Base-by-base conservation (phyloP, 495 filamentous ascomycete species). In the Annulohypoxylon nitens region DNA sequence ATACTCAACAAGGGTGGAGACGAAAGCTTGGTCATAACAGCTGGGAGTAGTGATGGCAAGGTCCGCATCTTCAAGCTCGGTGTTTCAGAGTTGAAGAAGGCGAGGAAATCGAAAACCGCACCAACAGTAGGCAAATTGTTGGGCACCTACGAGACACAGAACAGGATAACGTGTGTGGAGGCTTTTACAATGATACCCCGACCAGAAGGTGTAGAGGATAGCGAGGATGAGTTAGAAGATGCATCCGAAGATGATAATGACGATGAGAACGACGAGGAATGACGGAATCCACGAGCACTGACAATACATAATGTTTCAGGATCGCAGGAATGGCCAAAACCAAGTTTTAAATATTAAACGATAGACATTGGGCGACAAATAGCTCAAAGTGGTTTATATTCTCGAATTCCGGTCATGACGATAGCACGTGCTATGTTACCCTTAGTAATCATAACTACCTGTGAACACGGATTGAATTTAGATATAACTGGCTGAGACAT, bases 161-260 rank as follows among this genome's bases (percentile, higher is more conserved):
- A 94, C 78, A 87, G 96, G 54, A 94, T 99, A 67, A 99, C 95
- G 10, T 99, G 96, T 79, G 64, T 99, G 71, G 89, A 85, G 65
- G 90, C 92, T 48, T 98, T 97, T 79, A 83, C 93, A 66, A 97
- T 98, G 95, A 85, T 89, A 81, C 84, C 88, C 51, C 82, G 83
- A 18, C 81, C 83, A 8, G 81, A 84, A 54, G 85, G 82, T 16
- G 79, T 75, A 9, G 83, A 85, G 65, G 81, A 87, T 55, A 84
- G 80, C 65, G 86, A 87, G 61, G 85, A 82, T 54, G 83, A 86
- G 75, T 78, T 76, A 75, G 83, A 82, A 8, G 75, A 75, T 10
- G 75, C 82, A 8, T 78, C 81, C 37, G 85, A 87, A 39, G 81
- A 79, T 25, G 78, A 77, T 47, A 77, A 78, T 39, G 63, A 71